Base-by-base conservation (phyloP, 768 basidiomycete species). In the Xerocomus potaroensis region DNA sequence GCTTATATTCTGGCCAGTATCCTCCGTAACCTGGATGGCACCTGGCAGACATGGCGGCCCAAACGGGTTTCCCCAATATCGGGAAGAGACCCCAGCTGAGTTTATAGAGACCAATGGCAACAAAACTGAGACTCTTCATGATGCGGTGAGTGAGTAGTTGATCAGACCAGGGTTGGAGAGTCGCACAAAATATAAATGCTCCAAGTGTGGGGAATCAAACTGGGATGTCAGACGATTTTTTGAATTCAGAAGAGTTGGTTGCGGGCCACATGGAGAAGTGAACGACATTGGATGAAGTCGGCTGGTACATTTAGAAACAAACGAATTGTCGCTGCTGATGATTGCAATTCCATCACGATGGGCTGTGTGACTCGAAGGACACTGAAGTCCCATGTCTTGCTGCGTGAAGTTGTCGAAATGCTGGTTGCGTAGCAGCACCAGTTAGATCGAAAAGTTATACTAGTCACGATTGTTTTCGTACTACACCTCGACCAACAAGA, bases 1-100 rank as follows among this genome's bases (percentile, higher is more conserved):
- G 63, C 3, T 73, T 66, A 53, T 73, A 89, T 57, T 81, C 77
- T 6, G 86, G 85, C 87, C 87, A 90, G 36, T 72, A 58, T 0
- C 85, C 83, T 24, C 69, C 76, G 23, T 65, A 72, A 1, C 83
- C 84, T 7, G 78, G 74, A 38, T 72, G 65, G 2, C 79, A 84
- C 79, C 15, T 70, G 63, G 3, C 83, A 83, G 7, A 71, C 62
- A 23, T 70, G 72, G 11, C 70, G 70, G 15, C 27, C 50, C 9
- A 31, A 11, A 6, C 30, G 42, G 59, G 19, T 26, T 50, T 59
- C 26, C 51, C 56, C 3, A 57, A 11, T 4, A 52, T 46, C 43
- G 55, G 21, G 16, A 58, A 16, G 37, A 59, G 0, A 14, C 55
- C 56, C 56, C 47, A 57, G 14, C 40, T 22, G 0, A 55, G 12